Conservation (phyloP, 371 early-diverging fungal species). For the Syncephalastrum sp. region DNA sequence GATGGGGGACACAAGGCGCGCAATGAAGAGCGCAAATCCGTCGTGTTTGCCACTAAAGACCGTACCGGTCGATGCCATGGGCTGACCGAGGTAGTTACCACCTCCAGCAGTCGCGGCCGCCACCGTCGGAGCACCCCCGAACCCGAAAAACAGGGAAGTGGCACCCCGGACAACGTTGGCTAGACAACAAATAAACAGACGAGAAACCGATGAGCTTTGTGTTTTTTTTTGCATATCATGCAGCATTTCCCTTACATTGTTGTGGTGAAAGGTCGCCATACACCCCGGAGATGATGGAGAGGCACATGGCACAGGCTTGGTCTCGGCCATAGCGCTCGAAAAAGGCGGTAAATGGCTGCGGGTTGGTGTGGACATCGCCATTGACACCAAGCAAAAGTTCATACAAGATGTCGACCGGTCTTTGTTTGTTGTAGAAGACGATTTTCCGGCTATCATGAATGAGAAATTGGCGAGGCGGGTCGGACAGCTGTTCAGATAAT, state of each 20-base stretch:
- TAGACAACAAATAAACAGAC: conserved; percentile 6
- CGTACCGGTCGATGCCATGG: conserved; percentile 46
- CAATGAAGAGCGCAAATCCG: conserved; percentile 77
- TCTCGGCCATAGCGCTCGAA: conserved; percentile 57
- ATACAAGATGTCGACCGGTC: conserved; percentile 75
- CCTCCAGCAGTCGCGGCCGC: conserved; percentile 15
- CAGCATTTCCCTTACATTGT: conserved; percentile 12
- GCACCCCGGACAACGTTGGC: conserved; percentile 34
- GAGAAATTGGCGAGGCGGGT: conserved; percentile 65
- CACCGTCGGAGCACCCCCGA: conserved; percentile 60
- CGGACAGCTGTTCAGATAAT: conserved; percentile 57
- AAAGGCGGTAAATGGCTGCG: conserved; percentile 52
- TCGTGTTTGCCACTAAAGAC: conserved; percentile 70
- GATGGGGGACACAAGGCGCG: conserved; percentile 70
- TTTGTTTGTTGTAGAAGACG: conserved; percentile 59
- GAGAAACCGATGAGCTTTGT: not conserved
- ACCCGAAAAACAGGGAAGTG: conserved; percentile 52
- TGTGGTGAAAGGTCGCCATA: conserved; percentile 6
- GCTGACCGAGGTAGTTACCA: conserved; percentile 49
- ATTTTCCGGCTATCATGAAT: conserved; percentile 72
- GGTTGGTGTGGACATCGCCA: conserved; percentile 27
- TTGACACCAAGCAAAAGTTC: conserved; percentile 32
- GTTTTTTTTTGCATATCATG: no score
- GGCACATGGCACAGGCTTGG: conserved; percentile 77
- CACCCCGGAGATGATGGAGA: conserved; percentile 56